Base-by-base conservation (phyloP, 495 filamentous ascomycete species). In the Annulohypoxylon moriforme region DNA sequence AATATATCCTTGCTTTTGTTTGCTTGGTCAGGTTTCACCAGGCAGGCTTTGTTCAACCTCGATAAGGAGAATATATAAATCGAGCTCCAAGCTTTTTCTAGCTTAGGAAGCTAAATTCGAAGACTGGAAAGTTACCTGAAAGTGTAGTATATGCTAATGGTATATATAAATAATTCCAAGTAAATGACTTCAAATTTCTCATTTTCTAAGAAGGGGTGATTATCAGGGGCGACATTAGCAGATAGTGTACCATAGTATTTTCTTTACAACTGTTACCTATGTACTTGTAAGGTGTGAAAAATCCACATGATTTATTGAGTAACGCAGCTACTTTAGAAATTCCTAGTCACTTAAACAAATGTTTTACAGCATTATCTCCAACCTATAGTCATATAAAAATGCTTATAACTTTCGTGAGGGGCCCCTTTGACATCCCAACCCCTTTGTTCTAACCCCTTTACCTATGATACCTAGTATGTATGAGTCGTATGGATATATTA, bases 391-490 rank as follows among this genome's bases (percentile, higher is more conserved):
- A 49, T 24, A 13, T 10, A 14, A 10, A 49, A 8, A 2, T 52
- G 4, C 6, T n/a, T 7, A 27, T 52, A 52, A n/a, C 47, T 52
- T 4, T 52, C 47, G 13, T n/a, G 24, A 52, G 24, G 47, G 25
- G 47, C 29, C 24, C 31, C 52, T 56, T 56, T 56, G 52, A 56
- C 29, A 36, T 36, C n/a, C 52, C 4, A 7, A 4, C 25, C 31
- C 24, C 64, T 67, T 67, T 67, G 64, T 55, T 36, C 16, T 1
- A 33, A 9, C 24, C 24, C 34, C 46, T 66, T 66, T 66, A 20
- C 49, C 18, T 59, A 49, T 24, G 18, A 36, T 27, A 10, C 11
- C 3, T 13, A 27, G 29, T 14, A 10, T 13, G 16, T 22, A 40
- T 40, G 14, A 1, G 13, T 40, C 3, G 13, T 14, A 14, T 38